Conservation (phyloP, 352 stramenopile genomes). For the Pilasporangium apinafurcum region DNA sequence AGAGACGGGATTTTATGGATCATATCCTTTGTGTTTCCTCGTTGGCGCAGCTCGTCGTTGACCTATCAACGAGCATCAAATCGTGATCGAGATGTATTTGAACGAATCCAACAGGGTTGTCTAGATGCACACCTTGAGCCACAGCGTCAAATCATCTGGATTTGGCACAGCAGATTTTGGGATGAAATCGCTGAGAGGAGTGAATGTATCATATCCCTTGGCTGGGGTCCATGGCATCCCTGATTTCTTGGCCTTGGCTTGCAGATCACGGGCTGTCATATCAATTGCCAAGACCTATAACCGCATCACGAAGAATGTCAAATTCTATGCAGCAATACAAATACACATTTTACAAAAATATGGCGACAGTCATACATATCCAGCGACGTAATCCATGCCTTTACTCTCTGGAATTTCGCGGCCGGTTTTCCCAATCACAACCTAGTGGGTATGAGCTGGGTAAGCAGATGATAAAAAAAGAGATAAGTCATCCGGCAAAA, state of each 20-base stretch:
- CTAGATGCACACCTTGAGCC: conserved; percentile 41
- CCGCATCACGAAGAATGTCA: not conserved
- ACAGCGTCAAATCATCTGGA: conserved; percentile 68
- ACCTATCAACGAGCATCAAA: conserved; percentile 12
- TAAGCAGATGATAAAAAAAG: not conserved
- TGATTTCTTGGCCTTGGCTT: conserved; percentile 72
- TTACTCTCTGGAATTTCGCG: conserved; percentile 51
- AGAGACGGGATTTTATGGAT: conserved; percentile 74
- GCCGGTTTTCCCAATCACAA: conserved; percentile 64
- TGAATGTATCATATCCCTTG: conserved; percentile 81
- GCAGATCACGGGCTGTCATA: conserved; percentile 74
- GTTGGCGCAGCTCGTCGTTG: conserved; percentile 65
- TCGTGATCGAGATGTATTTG: not conserved
- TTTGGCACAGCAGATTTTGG: conserved; percentile 49
- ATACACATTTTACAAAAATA: not conserved
- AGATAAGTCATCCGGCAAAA: not conserved
- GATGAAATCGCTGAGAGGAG: conserved; percentile 77
- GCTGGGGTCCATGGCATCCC: conserved; percentile 68
- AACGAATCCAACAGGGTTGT: not conserved
- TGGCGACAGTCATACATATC: conserved; percentile 29
- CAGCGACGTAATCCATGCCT: conserved; percentile 65
- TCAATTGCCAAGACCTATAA: conserved; percentile 61
- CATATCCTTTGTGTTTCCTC: conserved; percentile 72
- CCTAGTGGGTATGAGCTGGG: conserved; percentile 9
- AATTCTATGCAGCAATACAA: not conserved